Base-by-base conservation (phyloP, 805 yeast species). In the Wickerhamiella bombiphila region DNA sequence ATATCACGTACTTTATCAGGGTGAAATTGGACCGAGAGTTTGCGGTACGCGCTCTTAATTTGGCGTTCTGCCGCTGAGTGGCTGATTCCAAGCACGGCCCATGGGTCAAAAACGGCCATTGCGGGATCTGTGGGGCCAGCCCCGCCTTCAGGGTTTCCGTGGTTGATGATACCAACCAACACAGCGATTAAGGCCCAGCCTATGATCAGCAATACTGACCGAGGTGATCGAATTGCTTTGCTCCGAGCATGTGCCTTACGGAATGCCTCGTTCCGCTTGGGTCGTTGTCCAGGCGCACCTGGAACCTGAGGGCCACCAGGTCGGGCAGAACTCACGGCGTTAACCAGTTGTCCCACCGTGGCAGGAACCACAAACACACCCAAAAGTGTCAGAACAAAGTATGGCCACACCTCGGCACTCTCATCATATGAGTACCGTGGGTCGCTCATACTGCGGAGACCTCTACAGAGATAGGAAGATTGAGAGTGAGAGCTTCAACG, bases 321-420 rank as follows among this genome's bases (percentile, higher is more conserved):
- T 7, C 33, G 18, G 22, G 11, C 13, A 5, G 32, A 11, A 11
- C 18, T 8, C 8, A 16, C 6, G 8, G 22, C 13, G 22, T 7
- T 30, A 5, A 14, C 5, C 57, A 58, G 57, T 60, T 53, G 38
- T 64, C 65, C 42, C 49, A 49, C 26, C 11, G 83, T 74, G 42
- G 68, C 48, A 5, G 95, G 95, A 29, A 82, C 55, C 42, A 81
- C 64, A 15, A 74, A 70, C 42, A 80, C 70, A 19, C 80, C 62
- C 37, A 79, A 59, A 35, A 81, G 60, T 2, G 95, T 85, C 52
- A 80, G 57, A 37, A 79, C 70, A 53, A 86, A 86, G 56, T 76
- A 83, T 29, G 96, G 96, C 94, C 95, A 85, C 2, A 91, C 82
- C 50, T 81, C 91, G 35, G 86, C 76, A 43, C 74, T 73, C 56